A percentile compares a stretch with the other conserved stretches of the same genome.
phyloP scores from a whole-genome alignment of 305 asterid genomes.

The Fraxinus nigra region DNA sequence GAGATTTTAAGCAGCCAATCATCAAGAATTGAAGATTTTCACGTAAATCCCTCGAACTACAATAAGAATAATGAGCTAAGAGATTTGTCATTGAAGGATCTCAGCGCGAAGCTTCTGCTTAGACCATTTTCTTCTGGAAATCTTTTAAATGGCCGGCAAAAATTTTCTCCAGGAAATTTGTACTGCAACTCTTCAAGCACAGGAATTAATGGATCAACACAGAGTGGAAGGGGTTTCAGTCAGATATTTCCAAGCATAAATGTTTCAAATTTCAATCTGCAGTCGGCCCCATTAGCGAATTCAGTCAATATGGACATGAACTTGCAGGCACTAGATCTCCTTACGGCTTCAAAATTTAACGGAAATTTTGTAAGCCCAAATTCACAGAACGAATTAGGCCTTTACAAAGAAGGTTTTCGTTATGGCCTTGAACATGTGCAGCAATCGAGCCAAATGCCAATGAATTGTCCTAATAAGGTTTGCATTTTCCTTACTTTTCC shows the following conservation, averaged over 20 bases:
- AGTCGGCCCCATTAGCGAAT: constrained; percentile 24
- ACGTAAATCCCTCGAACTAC: not conserved
- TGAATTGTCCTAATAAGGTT: constrained; percentile 43
- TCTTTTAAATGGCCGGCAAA: constrained; percentile 24
- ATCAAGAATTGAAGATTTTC: constrained; percentile 29
- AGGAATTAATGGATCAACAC: not conserved
- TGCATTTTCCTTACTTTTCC: not conserved
- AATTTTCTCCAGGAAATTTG: constrained; percentile 28
- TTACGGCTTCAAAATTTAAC: constrained; percentile 49
- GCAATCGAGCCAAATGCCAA: constrained; percentile 37
- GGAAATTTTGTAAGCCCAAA: constrained; percentile 31
- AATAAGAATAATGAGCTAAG: not conserved
- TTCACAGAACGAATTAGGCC: constrained; percentile 31
- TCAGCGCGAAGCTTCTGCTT: constrained; percentile 41
- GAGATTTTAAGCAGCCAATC: constrained; percentile 43
- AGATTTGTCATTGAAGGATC: constrained; percentile 26
- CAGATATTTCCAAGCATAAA: constrained; percentile 64
- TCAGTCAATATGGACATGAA: constrained; percentile 47
- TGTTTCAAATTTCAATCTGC: constrained; percentile 36
- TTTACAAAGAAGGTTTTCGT: constrained; percentile 26
- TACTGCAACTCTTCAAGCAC: constrained; percentile 23
- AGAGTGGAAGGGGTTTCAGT: constrained; percentile 35
- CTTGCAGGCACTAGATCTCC: constrained; percentile 63
- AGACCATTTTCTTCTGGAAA: constrained; percentile 40
- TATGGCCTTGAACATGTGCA: constrained; percentile 50